A percentile compares a stretch with the other conserved stretches of the same genome.
phyloP scores from a whole-genome alignment of 1,139 yeast genomes.

The Hansenula lynferdii region DNA sequence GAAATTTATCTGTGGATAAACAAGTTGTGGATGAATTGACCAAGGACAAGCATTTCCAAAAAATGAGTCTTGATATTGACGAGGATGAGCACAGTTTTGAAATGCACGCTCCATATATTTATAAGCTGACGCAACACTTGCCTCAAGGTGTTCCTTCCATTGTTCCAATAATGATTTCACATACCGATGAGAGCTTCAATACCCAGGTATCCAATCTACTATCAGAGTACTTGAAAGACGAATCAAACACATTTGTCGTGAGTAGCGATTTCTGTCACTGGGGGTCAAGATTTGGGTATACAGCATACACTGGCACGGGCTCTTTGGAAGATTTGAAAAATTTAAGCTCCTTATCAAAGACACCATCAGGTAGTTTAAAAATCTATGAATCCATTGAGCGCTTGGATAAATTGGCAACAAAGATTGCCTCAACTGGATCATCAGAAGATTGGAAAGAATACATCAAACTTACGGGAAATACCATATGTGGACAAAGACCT shows the following conservation, averaged over 20 bases:
- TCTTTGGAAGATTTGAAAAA: constrained; percentile 17
- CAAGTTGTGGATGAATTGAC: constrained; percentile 35
- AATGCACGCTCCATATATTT: constrained; percentile 84
- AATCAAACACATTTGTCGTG: constrained; percentile 64
- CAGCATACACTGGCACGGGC: constrained; percentile 43
- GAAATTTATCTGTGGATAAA: constrained; percentile 62
- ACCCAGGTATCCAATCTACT: constrained; percentile 43
- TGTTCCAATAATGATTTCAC: constrained; percentile 80
- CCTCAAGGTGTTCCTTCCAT: constrained; percentile 45
- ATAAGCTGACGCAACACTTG: constrained; percentile 36
- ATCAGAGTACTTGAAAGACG: constrained; percentile 49
- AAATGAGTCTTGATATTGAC: constrained; percentile 60
- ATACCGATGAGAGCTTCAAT: constrained; percentile 43
- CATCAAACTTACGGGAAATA: constrained; percentile 67
- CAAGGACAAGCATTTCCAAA: constrained; percentile 36
- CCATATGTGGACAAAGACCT: constrained; percentile 93
- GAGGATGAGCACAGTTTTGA: constrained; percentile 91
- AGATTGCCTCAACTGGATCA: constrained; percentile 49
- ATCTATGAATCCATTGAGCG: constrained; percentile 69
- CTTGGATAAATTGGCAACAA: constrained; percentile 69
- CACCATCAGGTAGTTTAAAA: constrained; percentile 30
- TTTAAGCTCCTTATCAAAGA: constrained; percentile 17
- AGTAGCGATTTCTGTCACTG: constrained; percentile 97
- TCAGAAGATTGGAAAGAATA: constrained; percentile 54
- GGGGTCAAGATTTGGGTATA: constrained; percentile 79